These are phyloP conservation scores for Mycena albidolilacea DNA, from an alignment of 768 basidiomycete genomes.

Conservation along the genomic window DNA sequence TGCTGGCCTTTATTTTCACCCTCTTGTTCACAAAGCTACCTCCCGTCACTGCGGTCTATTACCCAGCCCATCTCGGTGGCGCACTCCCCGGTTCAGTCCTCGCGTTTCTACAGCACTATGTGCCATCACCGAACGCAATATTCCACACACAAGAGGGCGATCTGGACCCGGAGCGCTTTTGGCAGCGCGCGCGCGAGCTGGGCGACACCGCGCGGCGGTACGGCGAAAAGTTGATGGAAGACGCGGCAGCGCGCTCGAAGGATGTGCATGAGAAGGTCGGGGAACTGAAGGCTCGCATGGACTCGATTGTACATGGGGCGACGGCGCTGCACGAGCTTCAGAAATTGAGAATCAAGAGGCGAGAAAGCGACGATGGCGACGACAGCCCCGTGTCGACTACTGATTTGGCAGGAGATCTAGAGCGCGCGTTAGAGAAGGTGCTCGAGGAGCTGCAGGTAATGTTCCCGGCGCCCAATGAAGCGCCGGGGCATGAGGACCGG, in stretches of 20 bases:
- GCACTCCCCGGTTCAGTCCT: background rate
- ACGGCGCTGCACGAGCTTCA: constrained; percentile 16
- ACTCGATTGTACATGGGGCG: background rate
- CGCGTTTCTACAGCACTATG: background rate
- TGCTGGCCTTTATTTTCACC: background rate
- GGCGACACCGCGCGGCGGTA: background rate
- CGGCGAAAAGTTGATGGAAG: background rate
- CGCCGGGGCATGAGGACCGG: constrained; percentile 48
- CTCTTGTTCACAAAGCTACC: background rate
- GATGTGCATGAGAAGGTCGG: background rate
- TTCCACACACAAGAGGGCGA: constrained; percentile 12
- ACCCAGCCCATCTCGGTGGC: background rate
- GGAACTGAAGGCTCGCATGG: background rate
- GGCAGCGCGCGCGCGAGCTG: constrained; percentile 28
- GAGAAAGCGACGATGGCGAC: background rate
- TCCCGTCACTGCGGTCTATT: constrained; percentile 12
- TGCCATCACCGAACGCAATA: background rate
- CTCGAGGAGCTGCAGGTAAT: constrained; percentile 43
- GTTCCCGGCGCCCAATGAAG: constrained; percentile 50
- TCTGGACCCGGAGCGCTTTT: constrained; percentile 20
- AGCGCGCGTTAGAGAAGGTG: constrained; percentile 41
- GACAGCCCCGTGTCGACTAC: constrained; percentile 24
- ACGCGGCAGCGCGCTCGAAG: background rate
- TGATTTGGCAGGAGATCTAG: constrained; percentile 40
- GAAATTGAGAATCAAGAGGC: background rate